These are phyloP conservation scores for Leersia perrieri DNA, from an alignment of 176 grass and related monocot species.

Conservation along the genomic window DNA sequence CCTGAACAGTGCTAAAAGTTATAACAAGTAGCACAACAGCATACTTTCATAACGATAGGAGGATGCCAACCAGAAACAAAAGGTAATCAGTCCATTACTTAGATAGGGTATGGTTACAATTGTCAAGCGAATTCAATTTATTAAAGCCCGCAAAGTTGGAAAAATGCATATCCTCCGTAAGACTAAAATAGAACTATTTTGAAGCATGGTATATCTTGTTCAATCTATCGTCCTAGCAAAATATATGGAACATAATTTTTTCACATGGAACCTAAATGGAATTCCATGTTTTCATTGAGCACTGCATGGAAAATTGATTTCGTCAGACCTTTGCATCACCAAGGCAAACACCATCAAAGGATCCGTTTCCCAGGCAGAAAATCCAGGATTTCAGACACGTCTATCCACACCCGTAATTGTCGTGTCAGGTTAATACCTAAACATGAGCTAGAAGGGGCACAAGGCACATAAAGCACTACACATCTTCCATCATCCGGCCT, in stretches of 20 bases:
- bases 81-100: background rate
- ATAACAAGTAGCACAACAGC: background rate
- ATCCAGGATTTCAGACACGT: background rate
- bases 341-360: background rate
- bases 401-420: background rate
- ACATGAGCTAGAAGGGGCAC: background rate
- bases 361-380: background rate
- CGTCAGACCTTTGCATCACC: background rate
- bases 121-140: background rate
- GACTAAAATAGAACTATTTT: background rate
- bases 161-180: background rate
- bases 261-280: background rate
- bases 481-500: background rate
- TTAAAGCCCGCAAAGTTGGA: background rate
- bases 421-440: background rate
- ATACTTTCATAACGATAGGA: background rate
- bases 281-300: background rate
- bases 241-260: background rate
- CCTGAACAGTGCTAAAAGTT: slow-evolving; percentile 43
- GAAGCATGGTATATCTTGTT: background rate
- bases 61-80: background rate
- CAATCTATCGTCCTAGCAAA: background rate
- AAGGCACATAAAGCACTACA: background rate
- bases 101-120: background rate
- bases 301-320: background rate